Evolutionary conservation across 192 early-diverging fungal species (phyloP).

Genomic region (Phycomyces nitens): DNA sequence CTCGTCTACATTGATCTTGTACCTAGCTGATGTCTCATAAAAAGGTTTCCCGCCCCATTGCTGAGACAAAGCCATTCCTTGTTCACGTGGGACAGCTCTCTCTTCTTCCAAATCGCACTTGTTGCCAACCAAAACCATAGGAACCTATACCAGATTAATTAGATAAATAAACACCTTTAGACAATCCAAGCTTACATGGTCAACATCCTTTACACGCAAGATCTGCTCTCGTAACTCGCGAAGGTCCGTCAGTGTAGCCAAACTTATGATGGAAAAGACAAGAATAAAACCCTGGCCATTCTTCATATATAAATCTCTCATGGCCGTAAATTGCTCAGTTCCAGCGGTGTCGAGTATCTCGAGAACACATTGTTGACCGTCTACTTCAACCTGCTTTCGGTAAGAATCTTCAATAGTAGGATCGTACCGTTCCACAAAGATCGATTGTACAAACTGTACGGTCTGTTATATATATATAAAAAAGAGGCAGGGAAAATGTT

Average conservation of each 20-base stretch:
- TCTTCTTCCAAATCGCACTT: constrained; percentile 85
- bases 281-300: constrained; percentile 87
- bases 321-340: constrained; percentile 58
- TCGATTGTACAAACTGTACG: constrained; percentile 90
- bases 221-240: constrained; percentile 68
- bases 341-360: constrained; percentile 94
- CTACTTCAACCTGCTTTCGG: constrained; percentile 83
- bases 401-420: constrained; percentile 93
- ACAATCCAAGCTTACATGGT: constrained; percentile 40
- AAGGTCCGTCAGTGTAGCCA: constrained; percentile 76
- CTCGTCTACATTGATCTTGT: constrained; percentile 86
- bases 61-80: constrained; percentile 63
- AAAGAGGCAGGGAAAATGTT: too few species aligned
- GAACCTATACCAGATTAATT: constrained; percentile 52
- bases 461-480: constrained; percentile 35
- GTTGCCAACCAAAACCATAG: constrained; percentile 91
- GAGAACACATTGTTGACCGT: constrained; percentile 75
- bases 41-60: constrained; percentile 68
- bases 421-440: constrained; percentile 91
- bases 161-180: too few species aligned
- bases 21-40: constrained; percentile 85
- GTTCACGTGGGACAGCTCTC: constrained; percentile 61
- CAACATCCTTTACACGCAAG: constrained; percentile 76
- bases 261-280: constrained; percentile 77
- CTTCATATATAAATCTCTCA: constrained; percentile 89